phyloP scores from a whole-genome alignment of 495 filamentous ascomycete genomes.

The Penicillium coprophilum region DNA sequence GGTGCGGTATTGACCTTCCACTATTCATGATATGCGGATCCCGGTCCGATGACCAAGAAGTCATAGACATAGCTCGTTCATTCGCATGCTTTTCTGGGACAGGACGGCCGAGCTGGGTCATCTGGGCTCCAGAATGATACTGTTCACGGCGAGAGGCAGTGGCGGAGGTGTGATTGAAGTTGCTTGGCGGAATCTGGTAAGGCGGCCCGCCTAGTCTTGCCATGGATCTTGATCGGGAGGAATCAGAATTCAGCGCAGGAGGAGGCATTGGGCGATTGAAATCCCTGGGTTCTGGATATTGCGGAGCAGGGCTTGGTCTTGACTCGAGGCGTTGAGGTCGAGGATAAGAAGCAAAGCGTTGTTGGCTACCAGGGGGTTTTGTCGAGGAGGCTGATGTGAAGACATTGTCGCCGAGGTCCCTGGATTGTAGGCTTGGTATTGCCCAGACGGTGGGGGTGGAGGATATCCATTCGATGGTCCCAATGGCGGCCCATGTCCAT shows the following conservation, averaged over 20 bases:
- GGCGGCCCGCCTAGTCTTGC: constrained; percentile 65
- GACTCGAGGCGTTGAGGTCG: constrained; percentile 70
- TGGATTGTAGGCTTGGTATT: constrained; percentile 45
- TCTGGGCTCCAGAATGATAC: constrained; percentile 60
- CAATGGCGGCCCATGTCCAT: constrained; percentile 48
- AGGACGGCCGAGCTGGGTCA: constrained; percentile 85
- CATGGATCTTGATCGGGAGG: constrained; percentile 76
- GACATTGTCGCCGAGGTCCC: constrained; percentile 55
- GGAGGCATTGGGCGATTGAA: constrained; percentile 53
- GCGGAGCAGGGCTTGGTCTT: constrained; percentile 59
- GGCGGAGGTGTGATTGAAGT: constrained; percentile 65
- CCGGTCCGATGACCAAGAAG: constrained; percentile 72
- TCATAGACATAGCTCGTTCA: constrained; percentile 95
- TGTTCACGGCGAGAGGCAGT: constrained; percentile 74
- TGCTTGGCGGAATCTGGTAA: constrained; percentile 63
- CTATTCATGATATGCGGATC: constrained; percentile 84
- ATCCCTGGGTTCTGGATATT: constrained; percentile 50
- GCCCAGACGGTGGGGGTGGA: constrained; percentile 36
- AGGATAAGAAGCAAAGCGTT: constrained; percentile 57
- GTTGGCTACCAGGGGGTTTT: constrained; percentile 46
- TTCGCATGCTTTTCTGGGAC: constrained; percentile 85
- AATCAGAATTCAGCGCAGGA: constrained; percentile 78
- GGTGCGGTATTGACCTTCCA: constrained; percentile 78
- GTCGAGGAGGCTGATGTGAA: constrained; percentile 64
- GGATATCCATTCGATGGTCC: constrained; percentile 40